These are phyloP conservation scores for Termitomyces sp. DNA, from an alignment of 768 basidiomycete species.

Conservation along the genomic window DNA sequence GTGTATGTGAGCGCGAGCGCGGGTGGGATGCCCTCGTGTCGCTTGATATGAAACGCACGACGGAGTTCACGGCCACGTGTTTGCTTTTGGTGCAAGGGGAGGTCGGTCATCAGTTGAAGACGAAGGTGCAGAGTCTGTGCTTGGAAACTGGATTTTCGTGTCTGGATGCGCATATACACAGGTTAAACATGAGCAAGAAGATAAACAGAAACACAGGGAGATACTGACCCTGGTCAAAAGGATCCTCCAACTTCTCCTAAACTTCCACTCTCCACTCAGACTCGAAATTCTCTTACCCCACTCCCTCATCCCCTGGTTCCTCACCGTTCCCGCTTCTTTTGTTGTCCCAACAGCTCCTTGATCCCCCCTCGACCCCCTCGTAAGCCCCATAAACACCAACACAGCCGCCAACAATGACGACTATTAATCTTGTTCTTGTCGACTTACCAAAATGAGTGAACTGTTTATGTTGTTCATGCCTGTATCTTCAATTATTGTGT, in stretches of 20 bases:
- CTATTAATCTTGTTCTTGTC: not conserved
- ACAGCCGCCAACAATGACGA: conserved; percentile 66
- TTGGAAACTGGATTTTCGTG: conserved; percentile 17
- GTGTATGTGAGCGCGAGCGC: conserved; percentile 27
- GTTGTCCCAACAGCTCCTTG: conserved; percentile 28
- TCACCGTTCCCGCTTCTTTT: conserved; percentile 24
- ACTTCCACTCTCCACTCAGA: conserved; percentile 54
- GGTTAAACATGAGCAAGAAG: not conserved
- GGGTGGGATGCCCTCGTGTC: conserved; percentile 9
- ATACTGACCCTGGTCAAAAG: conserved; percentile 9
- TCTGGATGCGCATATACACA: conserved; percentile 8
- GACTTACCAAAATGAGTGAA: not conserved
- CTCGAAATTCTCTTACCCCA: conserved; percentile 59
- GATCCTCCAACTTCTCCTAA: conserved; percentile 26
- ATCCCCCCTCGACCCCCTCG: conserved; percentile 63
- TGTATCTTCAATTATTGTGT: no score
- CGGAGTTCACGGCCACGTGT: not conserved
- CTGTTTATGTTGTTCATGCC: not conserved
- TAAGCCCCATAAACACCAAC: conserved; percentile 83
- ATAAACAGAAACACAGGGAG: not conserved
- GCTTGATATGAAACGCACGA: conserved; percentile 6
- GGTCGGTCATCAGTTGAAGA: not conserved
- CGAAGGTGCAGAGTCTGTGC: conserved; percentile 3
- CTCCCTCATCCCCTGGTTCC: conserved; percentile 32
- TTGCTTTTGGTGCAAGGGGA: conserved; percentile 2